phyloP scores from a whole-genome alignment of 352 stramenopile species.

The Pelagophyceae sp. region DNA sequence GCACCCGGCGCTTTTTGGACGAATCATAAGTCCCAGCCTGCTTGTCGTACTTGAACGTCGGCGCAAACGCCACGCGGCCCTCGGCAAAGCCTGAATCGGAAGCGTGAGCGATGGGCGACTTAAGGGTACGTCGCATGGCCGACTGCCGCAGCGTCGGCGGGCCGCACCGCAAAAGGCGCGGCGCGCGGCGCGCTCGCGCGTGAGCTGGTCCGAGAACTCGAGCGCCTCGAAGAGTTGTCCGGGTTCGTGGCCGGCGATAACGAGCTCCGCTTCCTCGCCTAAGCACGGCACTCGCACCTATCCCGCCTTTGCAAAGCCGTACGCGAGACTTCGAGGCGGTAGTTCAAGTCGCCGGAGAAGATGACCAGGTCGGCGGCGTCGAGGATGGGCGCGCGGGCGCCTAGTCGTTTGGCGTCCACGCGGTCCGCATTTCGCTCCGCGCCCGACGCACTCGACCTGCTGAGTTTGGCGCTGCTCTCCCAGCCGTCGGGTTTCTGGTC shows the following conservation, averaged over 20 bases:
- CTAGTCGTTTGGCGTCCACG: too few species aligned
- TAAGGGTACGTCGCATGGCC: too few species aligned
- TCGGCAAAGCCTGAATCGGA: constrained; percentile 82
- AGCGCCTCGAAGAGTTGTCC: constrained; percentile 48
- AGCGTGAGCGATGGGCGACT: too few species aligned
- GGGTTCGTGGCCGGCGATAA: constrained; percentile 48
- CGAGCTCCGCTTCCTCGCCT: constrained; percentile 67
- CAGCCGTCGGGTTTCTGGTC: constrained; percentile 36
- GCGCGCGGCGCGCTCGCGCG: constrained; percentile 59
- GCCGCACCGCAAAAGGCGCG: constrained; percentile 69
- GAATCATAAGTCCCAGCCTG: constrained; percentile 72
- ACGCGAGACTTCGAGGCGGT: constrained; percentile 79
- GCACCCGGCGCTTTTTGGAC: constrained; percentile 82
- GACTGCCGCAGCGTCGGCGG: too few species aligned
- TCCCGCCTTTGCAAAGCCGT: too few species aligned
- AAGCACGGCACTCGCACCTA: too few species aligned
- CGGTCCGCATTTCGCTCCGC: too few species aligned
- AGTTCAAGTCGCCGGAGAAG: constrained; percentile 85
- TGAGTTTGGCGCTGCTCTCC: not conserved
- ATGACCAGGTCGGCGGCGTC: constrained; percentile 75
- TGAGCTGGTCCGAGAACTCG: constrained; percentile 78
- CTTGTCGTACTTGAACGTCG: constrained; percentile 94
- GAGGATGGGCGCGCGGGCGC: constrained; percentile 35
- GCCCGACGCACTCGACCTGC: too few species aligned
- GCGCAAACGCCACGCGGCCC: constrained; percentile 74